Evolutionary conservation across 2,329 filamentous ascomycete genomes (phyloP).

Genomic region (Colletotrichum sp.): DNA sequence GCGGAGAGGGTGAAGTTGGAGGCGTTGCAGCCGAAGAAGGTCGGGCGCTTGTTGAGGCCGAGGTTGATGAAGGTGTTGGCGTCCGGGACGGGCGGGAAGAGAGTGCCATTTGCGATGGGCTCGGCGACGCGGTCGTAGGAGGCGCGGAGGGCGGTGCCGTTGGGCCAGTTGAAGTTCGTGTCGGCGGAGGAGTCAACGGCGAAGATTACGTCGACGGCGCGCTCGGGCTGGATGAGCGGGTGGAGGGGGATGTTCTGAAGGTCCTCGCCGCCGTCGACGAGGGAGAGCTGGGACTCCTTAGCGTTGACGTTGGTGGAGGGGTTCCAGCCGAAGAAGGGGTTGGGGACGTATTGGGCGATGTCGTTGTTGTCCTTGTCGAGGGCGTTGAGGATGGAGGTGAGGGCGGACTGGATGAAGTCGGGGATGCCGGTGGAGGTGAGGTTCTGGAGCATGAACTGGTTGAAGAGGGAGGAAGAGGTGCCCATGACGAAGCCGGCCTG

Average conservation of each 20-base stretch:
- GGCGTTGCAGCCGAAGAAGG: slow-evolving; percentile 67
- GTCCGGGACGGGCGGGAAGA: slow-evolving; percentile 65
- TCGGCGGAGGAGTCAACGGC: slow-evolving; percentile 70
- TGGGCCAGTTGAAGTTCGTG: slow-evolving; percentile 61
- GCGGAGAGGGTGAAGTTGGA: slow-evolving; percentile 58
- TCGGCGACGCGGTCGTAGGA: slow-evolving; percentile 60
- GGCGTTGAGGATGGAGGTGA: slow-evolving; percentile 54
- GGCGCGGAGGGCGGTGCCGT: slow-evolving; percentile 63
- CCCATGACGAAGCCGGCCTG: slow-evolving; percentile 83
- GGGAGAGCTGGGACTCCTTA: slow-evolving; percentile 61
- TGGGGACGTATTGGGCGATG: slow-evolving; percentile 73
- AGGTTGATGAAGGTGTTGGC: slow-evolving; percentile 61
- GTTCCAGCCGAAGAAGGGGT: slow-evolving; percentile 61
- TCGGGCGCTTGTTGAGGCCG: slow-evolving; percentile 63
- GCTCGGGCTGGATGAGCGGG: slow-evolving; percentile 61
- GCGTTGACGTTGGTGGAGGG: slow-evolving; percentile 42
- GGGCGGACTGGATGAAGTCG: slow-evolving; percentile 43
- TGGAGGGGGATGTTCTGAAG: slow-evolving; percentile 81
- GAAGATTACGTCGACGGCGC: slow-evolving; percentile 66
- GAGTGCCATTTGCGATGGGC: slow-evolving; percentile 54
- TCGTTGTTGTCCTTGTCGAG: slow-evolving; percentile 71
- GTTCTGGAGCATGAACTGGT: slow-evolving; percentile 73
- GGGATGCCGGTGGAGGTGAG: slow-evolving; percentile 31
- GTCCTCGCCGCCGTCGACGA: slow-evolving; percentile 85
- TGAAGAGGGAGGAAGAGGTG: slow-evolving; percentile 83